Percentiles rank a stretch among this genome's conserved stretches.
Evolutionary conservation across 2,329 filamentous ascomycete species (phyloP).

Genomic region (Rasamsonia emersonii): DNA sequence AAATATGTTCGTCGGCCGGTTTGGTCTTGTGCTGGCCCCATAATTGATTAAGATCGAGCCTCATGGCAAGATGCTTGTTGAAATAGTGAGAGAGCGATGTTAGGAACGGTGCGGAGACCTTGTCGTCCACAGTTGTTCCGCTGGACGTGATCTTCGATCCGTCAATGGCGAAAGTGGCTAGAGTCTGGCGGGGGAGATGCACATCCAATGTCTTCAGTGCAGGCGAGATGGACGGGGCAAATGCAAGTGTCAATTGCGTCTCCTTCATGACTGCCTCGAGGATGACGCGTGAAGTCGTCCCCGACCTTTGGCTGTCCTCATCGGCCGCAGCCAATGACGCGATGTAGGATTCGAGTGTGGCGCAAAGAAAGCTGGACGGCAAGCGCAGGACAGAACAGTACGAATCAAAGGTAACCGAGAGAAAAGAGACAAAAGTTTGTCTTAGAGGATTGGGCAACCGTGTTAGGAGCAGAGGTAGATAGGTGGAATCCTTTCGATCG

Average conservation of each 20-base stretch:
- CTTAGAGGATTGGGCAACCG: slow-evolving; percentile 43
- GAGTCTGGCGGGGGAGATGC: slow-evolving; percentile 21
- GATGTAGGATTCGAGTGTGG: slow-evolving; percentile 33
- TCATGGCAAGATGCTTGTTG: slow-evolving; percentile 31
- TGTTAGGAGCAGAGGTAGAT: slow-evolving; percentile 43
- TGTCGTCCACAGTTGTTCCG: slow-evolving; percentile 8
- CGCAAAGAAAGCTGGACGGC: slow-evolving; percentile 37
- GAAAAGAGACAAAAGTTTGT: slow-evolving; percentile 41
- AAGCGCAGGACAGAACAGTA: slow-evolving; percentile 38
- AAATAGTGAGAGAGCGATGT: slow-evolving; percentile 26
- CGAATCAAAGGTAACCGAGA: slow-evolving; percentile 43
- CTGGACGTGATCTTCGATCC: slow-evolving; percentile 12
- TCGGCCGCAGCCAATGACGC: slow-evolving; percentile 8
- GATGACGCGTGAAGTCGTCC: slow-evolving; percentile 7
- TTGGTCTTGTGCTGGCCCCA: neutral
- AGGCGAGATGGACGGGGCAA: slow-evolving; percentile 26
- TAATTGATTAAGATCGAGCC: slow-evolving; percentile 21
- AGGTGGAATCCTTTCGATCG: slow-evolving; percentile 34
- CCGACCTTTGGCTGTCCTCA: neutral
- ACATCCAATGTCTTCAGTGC: slow-evolving; percentile 26
- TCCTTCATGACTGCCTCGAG: slow-evolving; percentile 29
- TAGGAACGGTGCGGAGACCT: slow-evolving; percentile 14
- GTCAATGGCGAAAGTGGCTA: slow-evolving; percentile 15
- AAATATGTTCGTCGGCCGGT: slow-evolving; percentile 18
- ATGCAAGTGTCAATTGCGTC: slow-evolving; percentile 31